These are phyloP conservation scores for Copromyces sp. DNA, from an alignment of 495 filamentous ascomycete species.

Conservation along the genomic window DNA sequence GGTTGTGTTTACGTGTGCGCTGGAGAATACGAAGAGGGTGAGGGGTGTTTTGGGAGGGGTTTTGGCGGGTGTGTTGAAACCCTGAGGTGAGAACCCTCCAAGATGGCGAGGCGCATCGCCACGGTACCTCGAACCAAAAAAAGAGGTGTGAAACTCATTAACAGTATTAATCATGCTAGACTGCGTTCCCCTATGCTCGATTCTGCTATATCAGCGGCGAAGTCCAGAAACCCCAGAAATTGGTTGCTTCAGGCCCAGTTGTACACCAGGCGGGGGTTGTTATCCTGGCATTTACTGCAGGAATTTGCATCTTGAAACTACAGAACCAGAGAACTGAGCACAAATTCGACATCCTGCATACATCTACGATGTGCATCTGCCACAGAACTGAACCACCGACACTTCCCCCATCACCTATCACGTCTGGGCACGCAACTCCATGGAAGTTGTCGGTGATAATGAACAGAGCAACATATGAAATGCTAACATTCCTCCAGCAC, in stretches of 20 bases:
- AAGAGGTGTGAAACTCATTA: too few relatives aligned
- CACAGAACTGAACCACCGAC: too few relatives aligned
- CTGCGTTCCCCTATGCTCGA: neutral
- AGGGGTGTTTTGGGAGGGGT: slow-evolving; percentile 66
- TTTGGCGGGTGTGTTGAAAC: slow-evolving; percentile 42
- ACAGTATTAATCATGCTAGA: neutral
- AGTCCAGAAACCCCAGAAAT: neutral
- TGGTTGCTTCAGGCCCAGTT: neutral
- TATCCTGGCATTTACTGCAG: neutral
- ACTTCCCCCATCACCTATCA: neutral
- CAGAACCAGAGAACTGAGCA: neutral
- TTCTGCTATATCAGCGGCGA: neutral
- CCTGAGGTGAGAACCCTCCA: neutral
- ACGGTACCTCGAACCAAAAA: neutral
- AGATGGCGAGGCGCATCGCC: neutral
- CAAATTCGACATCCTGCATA: neutral
- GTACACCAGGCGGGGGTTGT: neutral
- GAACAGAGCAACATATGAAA: neutral
- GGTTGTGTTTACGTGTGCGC: slow-evolving; percentile 60
- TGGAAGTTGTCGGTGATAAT: neutral
- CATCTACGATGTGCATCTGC: neutral
- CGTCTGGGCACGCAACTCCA: neutral
- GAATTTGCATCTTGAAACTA: neutral
- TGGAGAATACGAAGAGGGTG: slow-evolving; percentile 55
- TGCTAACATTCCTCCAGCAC: neutral